These are phyloP conservation scores for Pleurotus cornucopiae DNA, from an alignment of 768 basidiomycete species.

Conservation along the genomic window DNA sequence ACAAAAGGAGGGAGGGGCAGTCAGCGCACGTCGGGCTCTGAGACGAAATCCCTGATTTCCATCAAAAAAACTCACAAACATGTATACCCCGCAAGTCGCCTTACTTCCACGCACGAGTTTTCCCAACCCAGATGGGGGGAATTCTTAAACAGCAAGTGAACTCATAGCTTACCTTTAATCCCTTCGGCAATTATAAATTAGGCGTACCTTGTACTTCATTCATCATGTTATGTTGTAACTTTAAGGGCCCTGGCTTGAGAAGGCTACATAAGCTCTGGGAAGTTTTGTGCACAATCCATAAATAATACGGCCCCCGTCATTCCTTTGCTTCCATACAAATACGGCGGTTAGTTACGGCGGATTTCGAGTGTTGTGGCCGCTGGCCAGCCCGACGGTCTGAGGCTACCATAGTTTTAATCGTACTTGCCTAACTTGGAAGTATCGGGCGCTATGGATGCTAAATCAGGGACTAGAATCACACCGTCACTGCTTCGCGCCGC, in stretches of 20 bases:
- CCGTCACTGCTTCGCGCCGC: neutral
- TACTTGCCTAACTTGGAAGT: conserved; percentile 9
- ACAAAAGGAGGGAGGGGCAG: conserved; percentile 4
- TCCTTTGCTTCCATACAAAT: neutral
- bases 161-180: neutral
- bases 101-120: neutral
- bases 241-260: neutral
- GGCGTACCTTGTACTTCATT: conserved; percentile 6
- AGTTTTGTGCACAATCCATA: neutral
- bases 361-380: too few relatives aligned
- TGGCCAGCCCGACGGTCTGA: neutral
- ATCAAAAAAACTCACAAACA: conserved; percentile 6
- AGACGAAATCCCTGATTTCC: conserved; percentile 8
- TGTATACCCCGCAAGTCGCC: conserved; percentile 1
- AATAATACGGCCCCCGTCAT: too few relatives aligned
- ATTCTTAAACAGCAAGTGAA: neutral
- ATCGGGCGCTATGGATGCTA: neutral
- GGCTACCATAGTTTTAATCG: too few relatives aligned
- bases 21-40: neutral
- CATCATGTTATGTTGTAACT: conserved; percentile 3
- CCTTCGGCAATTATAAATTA: conserved; percentile 1
- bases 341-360: neutral
- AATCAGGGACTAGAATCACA: conserved; percentile 4
- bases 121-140: neutral
- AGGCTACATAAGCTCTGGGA: neutral